A percentile compares a stretch with the other conserved stretches of the same genome.
Conservation (phyloP, 768 basidiomycete genomes). For the Chalciporus chontae region DNA sequence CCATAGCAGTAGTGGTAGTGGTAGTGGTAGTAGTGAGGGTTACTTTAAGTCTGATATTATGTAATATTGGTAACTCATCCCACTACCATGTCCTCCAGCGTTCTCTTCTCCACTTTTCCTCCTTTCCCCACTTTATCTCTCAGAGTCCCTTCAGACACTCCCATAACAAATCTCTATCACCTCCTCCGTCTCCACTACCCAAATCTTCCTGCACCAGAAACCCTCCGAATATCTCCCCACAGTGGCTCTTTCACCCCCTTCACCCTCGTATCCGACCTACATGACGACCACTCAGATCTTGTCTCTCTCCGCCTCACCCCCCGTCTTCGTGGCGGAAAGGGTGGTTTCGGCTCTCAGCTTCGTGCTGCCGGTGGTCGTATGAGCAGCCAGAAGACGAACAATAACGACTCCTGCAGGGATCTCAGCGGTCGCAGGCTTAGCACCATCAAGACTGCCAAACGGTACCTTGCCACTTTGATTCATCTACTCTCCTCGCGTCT, state of each 20-base stretch:
- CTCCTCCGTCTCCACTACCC: slow-evolving; percentile 47
- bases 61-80: too few species aligned
- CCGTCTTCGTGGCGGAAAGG: slow-evolving; percentile 84
- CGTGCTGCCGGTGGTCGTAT: slow-evolving; percentile 97
- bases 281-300: slow-evolving; percentile 34
- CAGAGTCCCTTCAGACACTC: slow-evolving; percentile 38
- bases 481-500: neutral
- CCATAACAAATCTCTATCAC: slow-evolving; percentile 39
- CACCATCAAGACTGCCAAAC: slow-evolving; percentile 95
- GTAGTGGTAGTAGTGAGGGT: too few species aligned
- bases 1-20: too few species aligned
- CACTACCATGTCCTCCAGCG: slow-evolving; percentile 48
- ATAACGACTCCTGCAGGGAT: slow-evolving; percentile 93
- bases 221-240: slow-evolving; percentile 41
- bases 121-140: slow-evolving; percentile 58
- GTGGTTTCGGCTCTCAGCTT: slow-evolving; percentile 95
- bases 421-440: slow-evolving; percentile 85
- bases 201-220: slow-evolving; percentile 40
- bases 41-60: too few species aligned
- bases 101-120: slow-evolving; percentile 58
- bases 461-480: slow-evolving; percentile 44
- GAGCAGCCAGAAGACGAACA: slow-evolving; percentile 93
- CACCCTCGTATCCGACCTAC: slow-evolving; percentile 35
- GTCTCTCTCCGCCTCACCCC: slow-evolving; percentile 74
- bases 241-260: slow-evolving; percentile 30